Evolutionary conservation across 306 rosid genomes (phyloP), one percentile per base, ranked within the genome.

Genomic region (Alnus rubra): DNA sequence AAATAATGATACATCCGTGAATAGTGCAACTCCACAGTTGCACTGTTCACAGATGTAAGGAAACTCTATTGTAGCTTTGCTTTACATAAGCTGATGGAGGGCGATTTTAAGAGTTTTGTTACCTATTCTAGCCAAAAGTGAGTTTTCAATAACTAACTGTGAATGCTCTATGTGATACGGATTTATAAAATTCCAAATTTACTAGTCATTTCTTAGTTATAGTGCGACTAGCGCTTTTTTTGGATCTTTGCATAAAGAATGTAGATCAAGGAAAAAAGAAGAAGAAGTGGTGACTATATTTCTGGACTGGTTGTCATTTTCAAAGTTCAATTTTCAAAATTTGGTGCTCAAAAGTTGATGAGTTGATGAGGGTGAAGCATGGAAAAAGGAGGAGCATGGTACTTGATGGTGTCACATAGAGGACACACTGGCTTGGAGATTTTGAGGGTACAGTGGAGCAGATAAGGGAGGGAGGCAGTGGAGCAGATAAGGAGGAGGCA

Each of bases 281-380:
- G 0, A 23, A 23, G 54, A 55, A 74, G 71, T 49, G 68, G 44
- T 76, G 60, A 77, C 28, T 56, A 7, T 72, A 64, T 28, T 44
- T 60, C 62, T 50, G 78, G 56, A 81, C 80, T 50, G 78, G 88
- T 64, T 84, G 85, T 81, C 88, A 74, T 81, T 78, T 70, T 60
- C 65, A 74, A 62, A 74, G 76, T 69, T 83, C 60, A 78, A 62
- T 81, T 62, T 45, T 67, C 68, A 49, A 23, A 15, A 9, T 74
- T 72, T 74, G 72, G 74, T 77, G 83, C 83, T 70, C 75, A 63
- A 65, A 74, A 49, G 33, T 53, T 68, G 49, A 15, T 9, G 10
- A 33, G 80, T 60, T 69, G 19, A 62, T 42, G 9, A 23, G 65
- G 53, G 18, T 13, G n/a, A 7, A 47, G 48, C n/a, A 59, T 28